A percentile compares a stretch with the other conserved stretches of the same genome.
Evolutionary conservation across 2,329 filamentous ascomycete genomes (phyloP).

Genomic region (Plenodomus tracheiphilus): DNA sequence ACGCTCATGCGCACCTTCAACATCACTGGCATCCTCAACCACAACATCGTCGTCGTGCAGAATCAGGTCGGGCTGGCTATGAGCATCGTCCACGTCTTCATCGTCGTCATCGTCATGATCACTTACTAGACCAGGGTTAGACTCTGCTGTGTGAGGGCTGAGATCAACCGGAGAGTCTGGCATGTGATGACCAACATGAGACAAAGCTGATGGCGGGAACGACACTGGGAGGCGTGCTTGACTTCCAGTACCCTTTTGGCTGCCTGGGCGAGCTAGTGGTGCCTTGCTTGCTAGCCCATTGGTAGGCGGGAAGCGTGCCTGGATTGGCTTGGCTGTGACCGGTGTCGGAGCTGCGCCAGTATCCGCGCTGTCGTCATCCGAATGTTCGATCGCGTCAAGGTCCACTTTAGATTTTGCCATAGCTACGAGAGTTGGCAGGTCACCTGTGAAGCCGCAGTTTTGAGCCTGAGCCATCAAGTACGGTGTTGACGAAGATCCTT

Average conservation of each 20-base stretch:
- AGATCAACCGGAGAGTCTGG: conserved; percentile 45
- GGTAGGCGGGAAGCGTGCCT: conserved; percentile 36
- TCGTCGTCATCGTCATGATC: conserved; percentile 55
- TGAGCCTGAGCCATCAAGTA: conserved; percentile 46
- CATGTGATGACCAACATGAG: conserved; percentile 31
- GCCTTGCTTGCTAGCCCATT: conserved; percentile 35
- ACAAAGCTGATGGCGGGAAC: conserved; percentile 33
- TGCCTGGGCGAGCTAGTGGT: conserved; percentile 35
- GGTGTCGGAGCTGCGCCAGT: conserved; percentile 35
- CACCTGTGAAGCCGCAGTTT: conserved; percentile 49
- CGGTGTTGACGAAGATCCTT: conserved; percentile 46
- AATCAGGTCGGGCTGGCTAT: conserved; percentile 40
- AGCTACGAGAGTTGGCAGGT: conserved; percentile 43
- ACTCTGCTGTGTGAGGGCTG: conserved; percentile 53
- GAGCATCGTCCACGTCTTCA: conserved; percentile 44
- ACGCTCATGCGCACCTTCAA: conserved; percentile 41
- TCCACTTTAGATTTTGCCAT: conserved; percentile 43
- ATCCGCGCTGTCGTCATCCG: conserved; percentile 41
- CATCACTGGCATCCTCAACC: conserved; percentile 45
- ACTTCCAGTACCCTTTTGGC: conserved; percentile 33
- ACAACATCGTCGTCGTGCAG: conserved; percentile 43
- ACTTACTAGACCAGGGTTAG: conserved; percentile 54
- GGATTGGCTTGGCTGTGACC: conserved; percentile 27
- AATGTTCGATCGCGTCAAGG: conserved; percentile 38
- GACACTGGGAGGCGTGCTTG: conserved; percentile 38